These are phyloP conservation scores for Trichosanthes truncata DNA, from an alignment of 306 rosid species.

Conservation along the genomic window DNA sequence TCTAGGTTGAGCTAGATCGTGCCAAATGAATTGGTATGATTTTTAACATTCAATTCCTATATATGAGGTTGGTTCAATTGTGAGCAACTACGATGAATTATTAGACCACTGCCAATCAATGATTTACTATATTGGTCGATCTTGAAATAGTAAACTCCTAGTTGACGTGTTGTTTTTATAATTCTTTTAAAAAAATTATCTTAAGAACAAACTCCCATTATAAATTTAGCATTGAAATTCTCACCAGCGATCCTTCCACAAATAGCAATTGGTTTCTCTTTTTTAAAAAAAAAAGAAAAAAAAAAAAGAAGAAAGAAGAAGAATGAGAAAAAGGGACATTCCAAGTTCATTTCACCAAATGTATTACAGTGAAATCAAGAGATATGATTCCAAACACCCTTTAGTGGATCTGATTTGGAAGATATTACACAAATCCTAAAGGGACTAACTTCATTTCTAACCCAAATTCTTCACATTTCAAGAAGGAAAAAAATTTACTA, in stretches of 20 bases:
- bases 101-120: neutral
- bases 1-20: neutral
- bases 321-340: neutral
- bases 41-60: neutral
- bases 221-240: neutral
- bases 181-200: neutral
- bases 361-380: neutral
- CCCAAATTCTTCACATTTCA: neutral
- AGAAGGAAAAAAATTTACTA: neutral
- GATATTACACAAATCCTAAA: neutral
- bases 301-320: too few species aligned
- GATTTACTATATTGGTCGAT: too few species aligned
- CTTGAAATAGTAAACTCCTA: neutral
- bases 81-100: neutral
- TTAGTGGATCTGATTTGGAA: neutral
- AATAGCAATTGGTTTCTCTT: too few species aligned
- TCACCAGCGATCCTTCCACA: too few species aligned
- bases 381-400: conserved; percentile 4
- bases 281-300: neutral
- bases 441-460: neutral
- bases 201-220: neutral
- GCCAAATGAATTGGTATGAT: neutral
- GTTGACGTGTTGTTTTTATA: neutral
- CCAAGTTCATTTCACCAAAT: neutral
- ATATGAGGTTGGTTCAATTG: neutral